Percentiles rank a stretch among this genome's conserved stretches.
Conservation (phyloP, 306 rosid species). For the Styphnolobium japonicum region DNA sequence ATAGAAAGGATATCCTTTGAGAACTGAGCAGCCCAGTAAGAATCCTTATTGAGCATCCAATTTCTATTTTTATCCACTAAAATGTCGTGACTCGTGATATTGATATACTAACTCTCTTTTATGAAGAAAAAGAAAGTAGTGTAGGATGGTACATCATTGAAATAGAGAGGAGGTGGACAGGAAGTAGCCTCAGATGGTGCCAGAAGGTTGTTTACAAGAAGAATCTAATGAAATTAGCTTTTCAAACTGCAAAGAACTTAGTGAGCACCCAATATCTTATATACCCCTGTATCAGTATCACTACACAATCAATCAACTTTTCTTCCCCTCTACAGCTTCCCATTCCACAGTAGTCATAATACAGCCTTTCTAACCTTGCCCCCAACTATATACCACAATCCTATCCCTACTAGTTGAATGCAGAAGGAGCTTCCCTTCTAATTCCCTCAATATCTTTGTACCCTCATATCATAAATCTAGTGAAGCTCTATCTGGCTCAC, state of each 20-base stretch:
- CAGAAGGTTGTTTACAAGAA: not conserved
- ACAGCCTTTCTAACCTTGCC: not conserved
- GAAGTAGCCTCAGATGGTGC: not conserved
- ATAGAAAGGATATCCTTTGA: not conserved
- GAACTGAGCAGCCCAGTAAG: not conserved
- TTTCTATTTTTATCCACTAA: no score
- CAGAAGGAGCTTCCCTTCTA: not conserved
- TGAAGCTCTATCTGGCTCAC: not conserved
- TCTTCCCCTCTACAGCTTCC: not conserved
- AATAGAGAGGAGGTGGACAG: not conserved
- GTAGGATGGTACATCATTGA: no score
- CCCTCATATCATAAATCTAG: not conserved
- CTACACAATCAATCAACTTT: not conserved
- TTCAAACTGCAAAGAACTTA: not conserved
- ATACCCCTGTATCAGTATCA: not conserved
- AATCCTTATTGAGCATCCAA: not conserved
- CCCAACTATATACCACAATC: not conserved
- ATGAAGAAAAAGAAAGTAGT: no score
- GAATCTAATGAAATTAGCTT: not conserved
- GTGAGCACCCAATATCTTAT: not conserved
- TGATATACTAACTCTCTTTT: not conserved
- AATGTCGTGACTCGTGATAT: no score
- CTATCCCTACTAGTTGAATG: not conserved
- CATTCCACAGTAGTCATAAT: not conserved
- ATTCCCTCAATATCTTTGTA: not conserved